phyloP scores from a whole-genome alignment of 257 asterid genomes.

The Rubia yunnanensis region DNA sequence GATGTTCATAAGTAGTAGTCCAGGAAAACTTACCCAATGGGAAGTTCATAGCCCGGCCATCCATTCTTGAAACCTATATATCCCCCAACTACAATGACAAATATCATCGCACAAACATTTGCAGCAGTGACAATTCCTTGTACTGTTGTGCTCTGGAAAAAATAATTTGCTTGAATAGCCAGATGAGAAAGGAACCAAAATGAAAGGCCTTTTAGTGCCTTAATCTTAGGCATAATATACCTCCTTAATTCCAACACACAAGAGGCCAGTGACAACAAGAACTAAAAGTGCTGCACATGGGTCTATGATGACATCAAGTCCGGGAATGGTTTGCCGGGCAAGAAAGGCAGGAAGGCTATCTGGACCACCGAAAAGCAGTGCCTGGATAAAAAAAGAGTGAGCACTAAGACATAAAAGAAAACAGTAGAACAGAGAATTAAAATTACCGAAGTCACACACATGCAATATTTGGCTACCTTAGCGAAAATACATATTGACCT shows the following conservation, averaged over 20 bases:
- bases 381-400: constrained; percentile 32
- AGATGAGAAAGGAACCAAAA: neutral
- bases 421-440: neutral
- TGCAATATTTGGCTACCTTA: neutral
- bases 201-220: neutral
- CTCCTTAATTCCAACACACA: constrained; percentile 93
- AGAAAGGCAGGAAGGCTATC: constrained; percentile 68
- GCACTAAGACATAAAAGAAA: neutral
- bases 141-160: constrained; percentile 68
- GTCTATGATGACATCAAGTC: constrained; percentile 63
- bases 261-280: constrained; percentile 66
- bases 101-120: constrained; percentile 83
- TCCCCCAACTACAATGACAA: constrained; percentile 90
- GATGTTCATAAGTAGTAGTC: neutral
- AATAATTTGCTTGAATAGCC: constrained; percentile 13
- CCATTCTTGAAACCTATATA: constrained; percentile 88
- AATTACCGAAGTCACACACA: neutral
- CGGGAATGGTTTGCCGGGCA: constrained; percentile 86
- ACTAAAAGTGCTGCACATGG: constrained; percentile 90
- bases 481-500: neutral
- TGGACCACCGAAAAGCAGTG: constrained; percentile 84
- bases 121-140: constrained; percentile 85
- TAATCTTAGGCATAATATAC: constrained; percentile 19
- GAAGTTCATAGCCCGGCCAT: constrained; percentile 95
- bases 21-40: constrained; percentile 50